Evolutionary conservation across 1,284 basidiomycete species (phyloP), one percentile per base, ranked within the genome.

Genomic region (Boletus hoseneyae): DNA sequence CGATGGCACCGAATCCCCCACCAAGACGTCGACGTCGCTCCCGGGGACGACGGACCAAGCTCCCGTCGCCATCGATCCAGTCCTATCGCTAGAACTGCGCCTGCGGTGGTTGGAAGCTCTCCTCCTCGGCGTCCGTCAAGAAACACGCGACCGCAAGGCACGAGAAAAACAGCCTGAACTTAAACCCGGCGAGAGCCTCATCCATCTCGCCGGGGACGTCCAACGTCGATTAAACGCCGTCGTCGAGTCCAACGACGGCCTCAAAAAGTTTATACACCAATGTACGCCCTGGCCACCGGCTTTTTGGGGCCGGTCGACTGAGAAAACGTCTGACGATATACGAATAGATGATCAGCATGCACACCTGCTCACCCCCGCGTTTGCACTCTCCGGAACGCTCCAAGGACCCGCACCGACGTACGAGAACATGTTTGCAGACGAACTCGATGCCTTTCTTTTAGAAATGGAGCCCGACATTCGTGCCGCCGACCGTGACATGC

Each of bases 401-500:
- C 69, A 72, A 0, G 71, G 74, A 30, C 68, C 78, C 3, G 50
- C 50, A 0, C 77, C 82, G 3, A 64, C 79, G 23, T 85, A 85
- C 53, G 78, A 80, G 50, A 75, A 75, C 42, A 82, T 90, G 79
- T 76, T 80, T 0, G 59, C 77, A 0, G 76, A 76, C 47, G 87
- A 88, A 60, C 70, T 90, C 9, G 85, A 87, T 37, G 82, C 83
- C 0, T 75, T 87, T 47, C 65, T 90, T 12, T 66, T 75, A 0
- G 89, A 91, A 59, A 86, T 91, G 80, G 89, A 90, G 54, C 78
- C 80, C 9, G 89, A 91, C 47, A 81, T 91, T 47, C 84, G 87
- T 18, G 77, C 81, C 33, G 87, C 87, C 11, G 89, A 91, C 56
- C 77, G 85, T 10, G 87, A 90, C 57, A 78, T 90, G 74, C 77